These are phyloP conservation scores for Stentor coeruleus DNA, from an alignment of 73 alveolate genomes.

Conservation along the genomic window DNA sequence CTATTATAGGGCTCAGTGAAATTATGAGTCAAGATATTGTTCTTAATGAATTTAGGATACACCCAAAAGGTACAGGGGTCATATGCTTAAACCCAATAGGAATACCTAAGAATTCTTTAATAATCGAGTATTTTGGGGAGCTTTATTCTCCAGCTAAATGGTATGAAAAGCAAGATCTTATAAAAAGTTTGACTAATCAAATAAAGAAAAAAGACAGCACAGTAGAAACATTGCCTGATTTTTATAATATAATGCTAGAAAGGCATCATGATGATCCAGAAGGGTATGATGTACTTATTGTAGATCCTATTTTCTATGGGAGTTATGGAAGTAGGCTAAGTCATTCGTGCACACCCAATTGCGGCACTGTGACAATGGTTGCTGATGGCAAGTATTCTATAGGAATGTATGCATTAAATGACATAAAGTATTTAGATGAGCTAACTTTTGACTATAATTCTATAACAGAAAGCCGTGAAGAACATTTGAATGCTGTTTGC, in stretches of 20 bases:
- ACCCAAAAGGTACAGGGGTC: conserved; percentile 95
- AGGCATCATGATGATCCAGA: conserved; percentile 93
- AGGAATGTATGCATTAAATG: conserved; percentile 96
- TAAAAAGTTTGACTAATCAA: conserved; percentile 56
- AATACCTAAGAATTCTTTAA: conserved; percentile 80
- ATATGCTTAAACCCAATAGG: conserved; percentile 89
- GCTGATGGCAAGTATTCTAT: conserved; percentile 85
- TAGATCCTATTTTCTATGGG: conserved; percentile 94
- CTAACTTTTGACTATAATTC: conserved; percentile 96
- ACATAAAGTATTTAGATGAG: conserved; percentile 92
- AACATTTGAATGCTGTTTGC: conserved; percentile 89
- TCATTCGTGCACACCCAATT: conserved; percentile 96
- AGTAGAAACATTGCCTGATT: conserved; percentile 93
- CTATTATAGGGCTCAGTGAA: conserved; percentile 51
- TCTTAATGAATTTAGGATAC: conserved; percentile 68
- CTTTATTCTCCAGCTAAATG: conserved; percentile 95
- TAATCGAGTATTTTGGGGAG: conserved; percentile 96
- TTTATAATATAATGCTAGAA: conserved; percentile 93
- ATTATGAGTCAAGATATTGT: conserved; percentile 29
- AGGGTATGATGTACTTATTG: conserved; percentile 88
- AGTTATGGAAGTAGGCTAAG: conserved; percentile 89
- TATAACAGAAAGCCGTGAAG: conserved; percentile 92
- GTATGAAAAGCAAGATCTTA: conserved; percentile 96
- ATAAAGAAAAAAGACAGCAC: conserved; percentile 65
- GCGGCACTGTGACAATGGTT: conserved; percentile 83